Evolutionary conservation across 768 basidiomycete species (phyloP), one percentile per base, ranked within the genome.

Genomic region (Termitomyces sp.): DNA sequence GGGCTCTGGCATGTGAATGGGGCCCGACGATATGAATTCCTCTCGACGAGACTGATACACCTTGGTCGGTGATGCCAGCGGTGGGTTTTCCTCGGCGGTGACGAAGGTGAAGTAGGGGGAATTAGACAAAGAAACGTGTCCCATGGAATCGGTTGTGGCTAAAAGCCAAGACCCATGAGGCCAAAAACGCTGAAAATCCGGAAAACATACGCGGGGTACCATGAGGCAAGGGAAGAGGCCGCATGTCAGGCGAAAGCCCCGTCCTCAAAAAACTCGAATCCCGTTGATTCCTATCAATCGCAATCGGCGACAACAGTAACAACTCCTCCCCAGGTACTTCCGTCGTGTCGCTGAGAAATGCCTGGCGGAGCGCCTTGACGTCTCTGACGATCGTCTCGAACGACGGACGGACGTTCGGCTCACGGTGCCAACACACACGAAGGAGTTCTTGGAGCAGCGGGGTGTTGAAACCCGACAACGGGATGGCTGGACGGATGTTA

Each of bases 311-410:
- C 11, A 50, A 45, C 46, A 56, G 20, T 1, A 22, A 33, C 33
- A 22, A 18, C 74, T 78, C 55, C 1, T 26, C 32, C 2, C 33
- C 44, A 24, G 9, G 1, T 3, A 11, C n/a, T 40, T 24, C 24
- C 2, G 46, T 22, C 10, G 43, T 28, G 30, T 56, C 54, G 18
- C 26, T 22, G 3, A 44, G 14, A n/a, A 65, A 69, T n/a, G 64
- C 71, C 43, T 70, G 74, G 52, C 80, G 75, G 28, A 85, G 63
- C 40, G 66, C 68, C 63, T 78, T 76, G 52, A 88, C 61, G 18
- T 75, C 76, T 5, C 65, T 59, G 2, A 79, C 78, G 28, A 88
- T 71, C 30, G 70, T 63, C n/a, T 72, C 66, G 63, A 90, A 91
- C 0, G 75, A 57, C 3, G 84, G 82, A 0, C 89, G 77, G 20